A percentile compares a stretch with the other conserved stretches of the same genome.
Conservation (phyloP, 2,329 filamentous ascomycete species). For the Pseudofabraea citricarpa region DNA sequence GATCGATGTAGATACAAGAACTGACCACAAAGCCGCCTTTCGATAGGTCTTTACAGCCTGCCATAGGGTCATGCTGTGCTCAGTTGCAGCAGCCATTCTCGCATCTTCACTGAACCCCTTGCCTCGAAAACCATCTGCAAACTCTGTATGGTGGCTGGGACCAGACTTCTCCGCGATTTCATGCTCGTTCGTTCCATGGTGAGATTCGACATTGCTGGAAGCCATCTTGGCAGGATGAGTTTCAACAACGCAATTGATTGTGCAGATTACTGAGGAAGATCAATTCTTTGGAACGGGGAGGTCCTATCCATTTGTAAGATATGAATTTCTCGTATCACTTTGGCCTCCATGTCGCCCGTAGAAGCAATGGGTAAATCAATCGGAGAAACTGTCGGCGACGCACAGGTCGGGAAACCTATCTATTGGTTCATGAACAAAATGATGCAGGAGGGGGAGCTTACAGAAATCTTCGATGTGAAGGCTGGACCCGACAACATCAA, state of each 20-base stretch:
- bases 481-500: no score
- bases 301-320: neutral
- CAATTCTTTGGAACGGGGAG: neutral
- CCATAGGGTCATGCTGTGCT: conserved; percentile 16
- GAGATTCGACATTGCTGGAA: neutral
- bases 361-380: neutral
- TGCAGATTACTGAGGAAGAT: neutral
- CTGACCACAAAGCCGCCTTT: conserved; percentile 24
- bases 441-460: neutral
- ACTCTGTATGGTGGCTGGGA: neutral
- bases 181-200: neutral
- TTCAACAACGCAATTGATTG: neutral
- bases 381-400: neutral
- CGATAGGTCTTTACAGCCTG: conserved; percentile 20
- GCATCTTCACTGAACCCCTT: conserved; percentile 13
- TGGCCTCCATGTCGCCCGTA: no score
- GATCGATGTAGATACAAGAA: conserved; percentile 32
- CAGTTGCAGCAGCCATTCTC: conserved; percentile 13
- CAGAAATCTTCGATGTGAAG: neutral
- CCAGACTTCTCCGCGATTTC: neutral
- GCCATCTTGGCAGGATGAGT: neutral
- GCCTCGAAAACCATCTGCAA: neutral
- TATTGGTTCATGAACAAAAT: neutral
- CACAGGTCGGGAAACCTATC: neutral
- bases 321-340: neutral